phyloP scores from a whole-genome alignment of 495 filamentous ascomycete species.

The Massariosphaeria phaeospora region DNA sequence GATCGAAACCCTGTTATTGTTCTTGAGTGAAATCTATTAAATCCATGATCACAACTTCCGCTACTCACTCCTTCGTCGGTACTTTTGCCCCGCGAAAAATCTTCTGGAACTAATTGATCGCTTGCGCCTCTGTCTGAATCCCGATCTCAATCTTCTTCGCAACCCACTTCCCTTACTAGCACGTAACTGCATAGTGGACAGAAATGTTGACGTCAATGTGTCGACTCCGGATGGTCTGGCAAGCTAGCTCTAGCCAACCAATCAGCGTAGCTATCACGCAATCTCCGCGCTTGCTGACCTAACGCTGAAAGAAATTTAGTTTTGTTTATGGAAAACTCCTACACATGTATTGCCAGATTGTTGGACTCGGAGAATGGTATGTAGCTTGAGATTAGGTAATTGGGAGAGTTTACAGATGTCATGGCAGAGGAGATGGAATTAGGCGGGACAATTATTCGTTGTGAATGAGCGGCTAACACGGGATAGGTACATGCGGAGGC shows the following conservation, averaged over 20 bases:
- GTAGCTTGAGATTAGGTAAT: not conserved
- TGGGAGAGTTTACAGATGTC: not conserved
- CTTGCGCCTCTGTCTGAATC: constrained; percentile 49
- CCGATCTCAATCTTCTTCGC: constrained; percentile 43
- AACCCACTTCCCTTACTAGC: not conserved
- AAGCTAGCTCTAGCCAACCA: not conserved
- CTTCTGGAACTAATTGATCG: constrained; percentile 52
- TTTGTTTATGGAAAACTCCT: not conserved
- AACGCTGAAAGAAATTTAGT: not conserved
- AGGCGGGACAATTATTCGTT: no score
- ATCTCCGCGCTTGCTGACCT: not conserved
- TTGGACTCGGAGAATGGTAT: no score
- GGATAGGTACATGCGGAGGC: constrained; percentile 79
- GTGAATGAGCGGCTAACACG: not conserved
- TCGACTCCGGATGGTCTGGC: not conserved
- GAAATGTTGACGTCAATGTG: not conserved
- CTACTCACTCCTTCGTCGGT: no score
- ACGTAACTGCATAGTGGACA: not conserved
- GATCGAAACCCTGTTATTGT: not conserved
- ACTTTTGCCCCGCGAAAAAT: no score
- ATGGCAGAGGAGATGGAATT: not conserved
- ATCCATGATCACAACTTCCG: no score
- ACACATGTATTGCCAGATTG: no score
- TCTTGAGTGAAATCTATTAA: no score
- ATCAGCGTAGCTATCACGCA: constrained; percentile 1